Conservation (phyloP, 768 basidiomycete genomes). For the Cystoderma amianthinum region DNA sequence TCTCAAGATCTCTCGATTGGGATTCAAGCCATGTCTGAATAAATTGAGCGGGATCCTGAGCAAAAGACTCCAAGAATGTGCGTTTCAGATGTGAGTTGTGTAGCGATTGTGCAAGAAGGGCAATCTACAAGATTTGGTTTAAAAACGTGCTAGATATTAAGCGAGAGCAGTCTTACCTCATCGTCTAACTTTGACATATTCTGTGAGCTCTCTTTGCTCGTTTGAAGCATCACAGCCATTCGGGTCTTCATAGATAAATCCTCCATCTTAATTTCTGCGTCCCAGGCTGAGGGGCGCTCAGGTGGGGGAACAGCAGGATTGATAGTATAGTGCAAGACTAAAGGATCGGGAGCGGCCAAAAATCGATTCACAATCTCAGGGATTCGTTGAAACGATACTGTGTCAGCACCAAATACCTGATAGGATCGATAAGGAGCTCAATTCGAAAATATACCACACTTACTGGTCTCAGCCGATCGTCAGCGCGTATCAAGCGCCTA, state of each 20-base stretch:
- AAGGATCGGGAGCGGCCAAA: constrained; percentile 71
- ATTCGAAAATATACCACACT: constrained; percentile 7
- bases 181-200: constrained; percentile 76
- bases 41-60: constrained; percentile 70
- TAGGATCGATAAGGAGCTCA: neutral
- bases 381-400: constrained; percentile 68
- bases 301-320: constrained; percentile 57
- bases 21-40: constrained; percentile 90
- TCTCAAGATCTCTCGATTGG: constrained; percentile 87
- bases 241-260: constrained; percentile 67
- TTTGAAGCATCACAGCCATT: constrained; percentile 64
- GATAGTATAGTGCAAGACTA: constrained; percentile 71
- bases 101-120: constrained; percentile 76
- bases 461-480: constrained; percentile 63
- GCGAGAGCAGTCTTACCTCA: constrained; percentile 44
- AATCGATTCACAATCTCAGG: constrained; percentile 83
- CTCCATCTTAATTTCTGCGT: constrained; percentile 85
- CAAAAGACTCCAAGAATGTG: constrained; percentile 80
- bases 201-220: constrained; percentile 65
- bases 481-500: constrained; percentile 60
- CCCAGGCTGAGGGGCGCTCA: constrained; percentile 73
- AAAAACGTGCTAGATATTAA: neutral
- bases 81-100: constrained; percentile 84
- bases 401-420: constrained; percentile 69
- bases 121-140: constrained; percentile 43